These are phyloP conservation scores for Cyclospora cayetanensis DNA, from an alignment of 169 alveolate genomes.

Conservation along the genomic window DNA sequence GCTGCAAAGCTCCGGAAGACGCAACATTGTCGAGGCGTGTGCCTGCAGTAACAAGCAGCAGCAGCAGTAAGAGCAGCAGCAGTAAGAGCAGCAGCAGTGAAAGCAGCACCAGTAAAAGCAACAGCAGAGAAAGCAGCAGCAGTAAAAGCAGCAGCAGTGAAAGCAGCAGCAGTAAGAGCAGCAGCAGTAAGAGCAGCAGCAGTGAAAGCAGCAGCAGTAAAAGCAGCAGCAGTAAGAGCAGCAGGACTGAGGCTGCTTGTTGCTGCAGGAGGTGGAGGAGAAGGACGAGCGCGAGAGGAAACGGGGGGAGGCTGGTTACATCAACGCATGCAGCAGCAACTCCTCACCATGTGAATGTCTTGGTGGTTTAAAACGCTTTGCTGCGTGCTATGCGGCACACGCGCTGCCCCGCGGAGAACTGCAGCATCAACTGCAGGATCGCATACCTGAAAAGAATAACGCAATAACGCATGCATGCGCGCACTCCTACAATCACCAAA, in stretches of 20 bases:
- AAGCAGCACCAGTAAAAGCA: not conserved
- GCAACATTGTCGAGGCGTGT: not conserved
- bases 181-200: too few species aligned
- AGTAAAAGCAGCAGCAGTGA: too few species aligned
- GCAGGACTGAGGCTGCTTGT: too few species aligned
- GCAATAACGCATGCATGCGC: too few species aligned
- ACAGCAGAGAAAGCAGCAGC: not conserved
- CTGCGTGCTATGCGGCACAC: constrained; percentile 41
- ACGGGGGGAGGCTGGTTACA: too few species aligned
- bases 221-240: not conserved
- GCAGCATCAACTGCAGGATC: constrained; percentile 46
- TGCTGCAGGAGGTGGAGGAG: not conserved
- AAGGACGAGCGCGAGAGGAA: not conserved
- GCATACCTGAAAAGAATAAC: constrained; percentile 48
- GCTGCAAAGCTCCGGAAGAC: constrained; percentile 36
- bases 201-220: not conserved
- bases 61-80: not conserved
- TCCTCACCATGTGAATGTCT: not conserved
- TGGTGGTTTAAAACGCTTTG: constrained; percentile 21
- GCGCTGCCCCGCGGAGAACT: constrained; percentile 37
- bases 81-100: not conserved
- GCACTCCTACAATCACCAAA: too few species aligned
- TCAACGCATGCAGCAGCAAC: constrained; percentile 3
- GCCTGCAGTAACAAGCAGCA: constrained; percentile 50
- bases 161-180: too few species aligned